A percentile compares a stretch with the other conserved stretches of the same genome.
Conservation (phyloP, 495 filamentous ascomycete genomes). For the Poronia punctata region DNA sequence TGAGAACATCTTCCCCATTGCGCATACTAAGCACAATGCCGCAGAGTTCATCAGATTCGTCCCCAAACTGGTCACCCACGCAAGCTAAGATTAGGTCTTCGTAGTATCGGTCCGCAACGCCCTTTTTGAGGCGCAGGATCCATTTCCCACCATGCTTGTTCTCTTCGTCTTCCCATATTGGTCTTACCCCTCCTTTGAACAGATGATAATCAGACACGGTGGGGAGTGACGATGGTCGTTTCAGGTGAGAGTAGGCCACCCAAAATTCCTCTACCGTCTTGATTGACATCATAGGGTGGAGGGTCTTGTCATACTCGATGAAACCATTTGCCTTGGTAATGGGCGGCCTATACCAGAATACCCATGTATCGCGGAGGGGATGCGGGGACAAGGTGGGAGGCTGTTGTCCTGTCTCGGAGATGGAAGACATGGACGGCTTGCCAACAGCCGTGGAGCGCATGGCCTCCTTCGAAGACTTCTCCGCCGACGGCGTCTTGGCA, state of each 20-base stretch:
- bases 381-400: constrained; percentile 33
- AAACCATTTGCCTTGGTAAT: constrained; percentile 80
- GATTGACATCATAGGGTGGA: constrained; percentile 75
- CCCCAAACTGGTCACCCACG: constrained; percentile 90
- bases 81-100: constrained; percentile 89
- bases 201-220: constrained; percentile 96
- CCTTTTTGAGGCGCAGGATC: constrained; percentile 93
- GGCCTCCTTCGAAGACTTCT: constrained; percentile 48
- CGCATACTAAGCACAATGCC: constrained; percentile 89
- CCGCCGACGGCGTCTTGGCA: constrained; percentile 55
- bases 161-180: constrained; percentile 97
- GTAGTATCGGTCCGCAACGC: constrained; percentile 94
- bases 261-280: constrained; percentile 87
- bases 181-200: constrained; percentile 93
- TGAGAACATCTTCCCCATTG: constrained; percentile 93
- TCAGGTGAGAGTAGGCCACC: constrained; percentile 83
- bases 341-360: constrained; percentile 93
- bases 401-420: constrained; percentile 31
- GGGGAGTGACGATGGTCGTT: constrained; percentile 78
- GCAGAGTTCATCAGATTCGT: constrained; percentile 90
- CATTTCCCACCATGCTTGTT: constrained; percentile 96
- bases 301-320: constrained; percentile 97
- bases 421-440: constrained; percentile 36
- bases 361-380: constrained; percentile 78
- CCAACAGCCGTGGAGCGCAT: constrained; percentile 37